These are phyloP conservation scores for Paspalum vaginatum DNA, from an alignment of 176 grass and related monocot genomes.

Conservation along the genomic window DNA sequence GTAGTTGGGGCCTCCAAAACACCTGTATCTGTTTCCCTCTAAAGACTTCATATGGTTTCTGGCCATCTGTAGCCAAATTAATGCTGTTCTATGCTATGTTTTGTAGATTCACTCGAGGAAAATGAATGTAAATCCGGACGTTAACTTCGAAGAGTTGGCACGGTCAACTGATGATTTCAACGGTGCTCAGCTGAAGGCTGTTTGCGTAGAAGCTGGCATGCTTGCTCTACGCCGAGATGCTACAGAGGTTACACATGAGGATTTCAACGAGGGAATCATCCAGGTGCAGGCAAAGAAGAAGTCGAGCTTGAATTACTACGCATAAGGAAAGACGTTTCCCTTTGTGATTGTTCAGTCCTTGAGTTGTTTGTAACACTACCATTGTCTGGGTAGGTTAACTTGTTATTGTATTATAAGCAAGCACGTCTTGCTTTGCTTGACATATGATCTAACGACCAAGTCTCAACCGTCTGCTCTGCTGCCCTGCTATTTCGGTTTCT, in stretches of 20 bases:
- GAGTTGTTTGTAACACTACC: conserved; percentile 32
- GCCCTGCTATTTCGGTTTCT: neutral
- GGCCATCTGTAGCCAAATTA: conserved; percentile 2
- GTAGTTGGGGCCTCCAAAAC: neutral
- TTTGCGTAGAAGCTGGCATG: conserved; percentile 97
- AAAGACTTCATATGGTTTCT: neutral
- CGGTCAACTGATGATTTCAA: conserved; percentile 88
- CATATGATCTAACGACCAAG: neutral
- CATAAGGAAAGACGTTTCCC: conserved; percentile 7
- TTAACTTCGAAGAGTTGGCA: conserved; percentile 95
- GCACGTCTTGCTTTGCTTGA: neutral
- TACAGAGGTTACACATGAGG: conserved; percentile 93
- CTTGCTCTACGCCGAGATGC: conserved; percentile 83
- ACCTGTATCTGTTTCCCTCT: neutral
- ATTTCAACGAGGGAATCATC: conserved; percentile 93
- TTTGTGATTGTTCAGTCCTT: neutral
- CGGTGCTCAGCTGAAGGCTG: conserved; percentile 89
- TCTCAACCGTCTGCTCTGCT: neutral
- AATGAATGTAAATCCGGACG: conserved; percentile 92
- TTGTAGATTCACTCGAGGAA: conserved; percentile 89
- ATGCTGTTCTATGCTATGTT: neutral
- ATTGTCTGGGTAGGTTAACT: neutral
- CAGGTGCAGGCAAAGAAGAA: conserved; percentile 98
- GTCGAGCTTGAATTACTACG: conserved; percentile 55
- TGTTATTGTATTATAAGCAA: conserved; percentile 26